phyloP scores from a whole-genome alignment of 371 early-diverging fungal species.

The Rhizoclosmatium hyalinum region DNA sequence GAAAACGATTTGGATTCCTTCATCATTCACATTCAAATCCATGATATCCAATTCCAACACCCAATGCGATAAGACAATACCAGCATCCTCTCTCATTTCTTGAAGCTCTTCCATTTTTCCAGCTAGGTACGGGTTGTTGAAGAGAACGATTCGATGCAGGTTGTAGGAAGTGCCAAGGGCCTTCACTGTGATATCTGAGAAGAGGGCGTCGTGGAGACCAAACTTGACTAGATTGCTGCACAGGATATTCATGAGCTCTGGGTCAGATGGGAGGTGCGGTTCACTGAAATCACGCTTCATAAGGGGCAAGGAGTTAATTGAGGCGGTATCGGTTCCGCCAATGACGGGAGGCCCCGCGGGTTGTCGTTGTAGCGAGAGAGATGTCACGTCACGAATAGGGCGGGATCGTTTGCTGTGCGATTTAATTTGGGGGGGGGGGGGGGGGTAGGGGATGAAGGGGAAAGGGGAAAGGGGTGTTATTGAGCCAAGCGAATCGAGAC shows the following conservation, averaged over 20 bases:
- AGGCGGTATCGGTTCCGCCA: background rate
- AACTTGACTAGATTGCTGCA: constrained; percentile 7
- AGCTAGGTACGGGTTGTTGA: constrained; percentile 41
- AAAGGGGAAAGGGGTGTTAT: no score
- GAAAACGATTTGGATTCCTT: constrained; percentile 66
- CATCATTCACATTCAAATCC: constrained; percentile 64
- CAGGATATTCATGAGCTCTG: constrained; percentile 3
- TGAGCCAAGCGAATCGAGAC: no score
- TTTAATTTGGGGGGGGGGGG: background rate
- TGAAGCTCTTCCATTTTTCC: constrained; percentile 32
- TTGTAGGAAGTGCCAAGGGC: constrained; percentile 40
- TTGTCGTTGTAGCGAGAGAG: background rate
- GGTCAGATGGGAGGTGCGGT: background rate
- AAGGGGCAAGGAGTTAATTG: background rate
- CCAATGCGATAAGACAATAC: constrained; percentile 31
- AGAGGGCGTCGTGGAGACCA: constrained; percentile 30
- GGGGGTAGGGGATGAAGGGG: no score
- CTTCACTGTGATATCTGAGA: constrained; percentile 42
- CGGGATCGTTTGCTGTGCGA: background rate
- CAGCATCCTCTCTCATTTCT: constrained; percentile 8
- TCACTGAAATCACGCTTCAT: background rate
- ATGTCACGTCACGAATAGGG: background rate
- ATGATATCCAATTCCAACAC: constrained; percentile 50
- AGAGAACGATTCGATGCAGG: constrained; percentile 45
- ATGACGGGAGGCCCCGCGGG: background rate